phyloP scores from a whole-genome alignment of 108 stramenopile species.

The Discostella pseudostelligera region DNA sequence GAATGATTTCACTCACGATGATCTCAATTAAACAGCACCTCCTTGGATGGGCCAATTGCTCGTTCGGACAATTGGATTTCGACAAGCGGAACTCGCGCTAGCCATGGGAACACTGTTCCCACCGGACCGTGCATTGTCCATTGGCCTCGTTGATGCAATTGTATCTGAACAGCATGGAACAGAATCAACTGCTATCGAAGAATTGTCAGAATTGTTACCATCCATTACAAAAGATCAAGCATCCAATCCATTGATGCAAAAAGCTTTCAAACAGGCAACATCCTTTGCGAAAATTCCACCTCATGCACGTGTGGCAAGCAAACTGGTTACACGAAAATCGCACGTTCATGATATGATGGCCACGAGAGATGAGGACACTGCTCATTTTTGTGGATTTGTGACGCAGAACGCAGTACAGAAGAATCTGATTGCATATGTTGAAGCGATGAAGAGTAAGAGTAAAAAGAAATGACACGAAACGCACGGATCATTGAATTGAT shows the following conservation, averaged over 20 bases:
- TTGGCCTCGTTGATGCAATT: conserved; percentile 78
- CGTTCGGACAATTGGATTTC: conserved; percentile 72
- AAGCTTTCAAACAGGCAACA: conserved; percentile 41
- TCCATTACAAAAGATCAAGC: conserved; percentile 21
- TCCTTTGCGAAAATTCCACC: conserved; percentile 58
- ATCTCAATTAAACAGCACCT: background rate
- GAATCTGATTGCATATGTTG: conserved; percentile 54
- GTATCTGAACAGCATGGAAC: conserved; percentile 35
- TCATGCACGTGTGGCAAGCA: conserved; percentile 60
- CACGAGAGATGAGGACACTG: conserved; percentile 59
- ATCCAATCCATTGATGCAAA: conserved; percentile 33
- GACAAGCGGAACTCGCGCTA: conserved; percentile 72
- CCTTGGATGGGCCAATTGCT: conserved; percentile 35
- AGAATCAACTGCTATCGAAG: conserved; percentile 4
- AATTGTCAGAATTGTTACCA: conserved; percentile 28
- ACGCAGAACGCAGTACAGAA: conserved; percentile 63
- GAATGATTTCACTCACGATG: too few relatives aligned
- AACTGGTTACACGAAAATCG: conserved; percentile 54
- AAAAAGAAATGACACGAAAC: conserved; percentile 16
- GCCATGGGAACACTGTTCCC: conserved; percentile 66
- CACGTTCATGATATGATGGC: conserved; percentile 47
- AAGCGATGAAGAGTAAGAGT: conserved; percentile 50
- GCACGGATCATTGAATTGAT: too few relatives aligned
- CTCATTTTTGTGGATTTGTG: conserved; percentile 67
- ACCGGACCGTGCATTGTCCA: conserved; percentile 55